Percentiles rank a stretch among this genome's conserved stretches.
Conservation (phyloP, 805 yeast species). For the Ogataea henricii region DNA sequence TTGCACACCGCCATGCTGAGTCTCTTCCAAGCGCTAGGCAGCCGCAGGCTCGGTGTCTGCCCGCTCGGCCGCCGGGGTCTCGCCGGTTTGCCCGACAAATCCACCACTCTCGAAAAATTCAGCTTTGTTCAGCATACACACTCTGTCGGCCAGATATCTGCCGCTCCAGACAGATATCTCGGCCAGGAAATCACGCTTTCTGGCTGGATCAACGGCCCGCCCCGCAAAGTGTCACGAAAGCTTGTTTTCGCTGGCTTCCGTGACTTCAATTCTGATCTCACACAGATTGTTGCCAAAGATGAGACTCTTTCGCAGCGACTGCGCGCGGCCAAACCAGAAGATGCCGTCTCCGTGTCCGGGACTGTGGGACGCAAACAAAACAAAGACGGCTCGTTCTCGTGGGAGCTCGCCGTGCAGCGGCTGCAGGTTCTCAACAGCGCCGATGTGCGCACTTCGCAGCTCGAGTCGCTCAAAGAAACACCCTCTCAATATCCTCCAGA, state of each 20-base stretch:
- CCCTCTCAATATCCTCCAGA: conserved; percentile 73
- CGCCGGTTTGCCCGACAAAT: neutral
- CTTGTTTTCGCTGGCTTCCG: conserved; percentile 74
- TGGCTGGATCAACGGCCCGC: conserved; percentile 85
- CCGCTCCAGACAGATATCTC: conserved; percentile 7
- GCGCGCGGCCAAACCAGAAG: conserved; percentile 64
- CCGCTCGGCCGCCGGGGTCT: neutral
- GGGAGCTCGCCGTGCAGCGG: conserved; percentile 60
- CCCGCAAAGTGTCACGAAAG: conserved; percentile 64
- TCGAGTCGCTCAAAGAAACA: conserved; percentile 57
- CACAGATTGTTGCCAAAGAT: conserved; percentile 57
- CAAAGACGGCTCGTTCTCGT: conserved; percentile 30
- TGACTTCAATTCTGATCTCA: conserved; percentile 65
- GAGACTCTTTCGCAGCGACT: conserved; percentile 39
- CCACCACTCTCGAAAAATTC: conserved; percentile 24
- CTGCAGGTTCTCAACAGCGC: conserved; percentile 64
- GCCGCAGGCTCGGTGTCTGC: neutral
- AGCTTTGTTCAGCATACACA: conserved; percentile 32
- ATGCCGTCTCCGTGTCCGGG: conserved; percentile 71
- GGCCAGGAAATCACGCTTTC: conserved; percentile 49
- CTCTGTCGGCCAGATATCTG: conserved; percentile 26
- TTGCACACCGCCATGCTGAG: neutral
- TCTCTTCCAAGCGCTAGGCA: neutral
- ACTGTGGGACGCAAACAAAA: conserved; percentile 39
- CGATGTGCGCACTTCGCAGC: conserved; percentile 60